These are phyloP conservation scores for Coemansia sp. DNA, from an alignment of 192 early-diverging fungal genomes.

Conservation along the genomic window DNA sequence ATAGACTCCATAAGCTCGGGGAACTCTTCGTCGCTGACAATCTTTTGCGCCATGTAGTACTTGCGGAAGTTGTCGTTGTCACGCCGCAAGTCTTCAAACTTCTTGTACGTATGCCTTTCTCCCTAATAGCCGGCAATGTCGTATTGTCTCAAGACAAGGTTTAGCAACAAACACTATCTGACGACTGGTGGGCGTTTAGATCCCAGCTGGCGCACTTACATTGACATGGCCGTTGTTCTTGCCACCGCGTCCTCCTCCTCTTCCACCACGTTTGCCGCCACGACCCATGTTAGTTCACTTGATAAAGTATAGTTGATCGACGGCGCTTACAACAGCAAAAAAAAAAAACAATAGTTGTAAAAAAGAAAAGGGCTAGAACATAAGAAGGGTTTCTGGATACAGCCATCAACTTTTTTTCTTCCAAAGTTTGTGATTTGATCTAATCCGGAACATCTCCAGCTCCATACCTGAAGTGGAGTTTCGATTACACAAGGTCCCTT, in stretches of 20 bases:
- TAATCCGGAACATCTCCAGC: background rate
- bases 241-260: conserved; percentile 12
- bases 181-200: background rate
- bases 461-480: background rate
- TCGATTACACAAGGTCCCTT: background rate
- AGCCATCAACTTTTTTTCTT: background rate
- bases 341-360: background rate
- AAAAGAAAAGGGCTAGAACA: too few species aligned
- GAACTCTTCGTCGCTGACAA: conserved; percentile 86
- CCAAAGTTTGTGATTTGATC: background rate
- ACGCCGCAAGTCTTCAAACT: conserved; percentile 47
- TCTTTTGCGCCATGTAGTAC: conserved; percentile 49
- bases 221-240: conserved; percentile 19
- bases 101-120: conserved; percentile 42
- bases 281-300: conserved; percentile 17
- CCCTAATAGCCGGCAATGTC: conserved; percentile 17
- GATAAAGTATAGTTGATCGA: background rate
- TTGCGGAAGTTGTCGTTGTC: conserved; percentile 53
- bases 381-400: too few species aligned
- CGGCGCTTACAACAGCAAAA: background rate
- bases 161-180: background rate
- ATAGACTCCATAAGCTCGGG: conserved; percentile 69
- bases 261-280: conserved; percentile 12
- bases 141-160: background rate
- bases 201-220: conserved; percentile 17